Evolutionary conservation across 2,329 filamentous ascomycete genomes (phyloP).

Genomic region (Fusarium sp.): DNA sequence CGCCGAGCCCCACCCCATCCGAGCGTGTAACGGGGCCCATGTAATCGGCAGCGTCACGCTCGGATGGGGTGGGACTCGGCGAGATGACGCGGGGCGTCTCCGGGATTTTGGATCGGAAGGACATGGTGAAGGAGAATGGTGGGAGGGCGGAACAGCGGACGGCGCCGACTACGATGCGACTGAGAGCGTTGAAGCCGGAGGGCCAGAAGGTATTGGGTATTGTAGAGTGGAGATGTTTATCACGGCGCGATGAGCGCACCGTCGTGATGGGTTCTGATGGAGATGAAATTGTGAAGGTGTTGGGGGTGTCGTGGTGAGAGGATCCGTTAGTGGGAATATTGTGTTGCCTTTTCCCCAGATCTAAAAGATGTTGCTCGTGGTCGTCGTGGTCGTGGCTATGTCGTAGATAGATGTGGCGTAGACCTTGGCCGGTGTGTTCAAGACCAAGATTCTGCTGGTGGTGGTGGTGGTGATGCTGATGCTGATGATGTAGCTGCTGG

Average conservation of each 20-base stretch:
- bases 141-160: slow-evolving; percentile 66
- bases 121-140: slow-evolving; percentile 66
- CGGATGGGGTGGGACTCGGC: slow-evolving; percentile 75
- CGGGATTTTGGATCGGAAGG: slow-evolving; percentile 68
- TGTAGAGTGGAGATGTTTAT: slow-evolving; percentile 58
- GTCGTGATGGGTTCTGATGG: slow-evolving; percentile 24
- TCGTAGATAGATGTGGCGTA: slow-evolving; percentile 26
- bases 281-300: slow-evolving; percentile 33
- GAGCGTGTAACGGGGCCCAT: slow-evolving; percentile 82
- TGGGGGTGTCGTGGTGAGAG: slow-evolving; percentile 15
- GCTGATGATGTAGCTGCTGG: slow-evolving; percentile 29
- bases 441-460: background rate
- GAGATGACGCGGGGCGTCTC: slow-evolving; percentile 88
- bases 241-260: slow-evolving; percentile 57
- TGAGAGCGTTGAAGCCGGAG: slow-evolving; percentile 57
- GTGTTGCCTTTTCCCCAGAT: slow-evolving; percentile 39
- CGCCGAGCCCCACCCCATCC: no score
- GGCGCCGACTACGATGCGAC: slow-evolving; percentile 64
- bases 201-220: slow-evolving; percentile 52
- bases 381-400: slow-evolving; percentile 39
- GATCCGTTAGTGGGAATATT: slow-evolving; percentile 32
- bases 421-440: slow-evolving; percentile 13
- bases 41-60: slow-evolving; percentile 56
- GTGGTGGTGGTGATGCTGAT: slow-evolving; percentile 20
- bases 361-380: slow-evolving; percentile 23